Base-by-base conservation (phyloP, 768 basidiomycete species). In the Lentinula lateritia region DNA sequence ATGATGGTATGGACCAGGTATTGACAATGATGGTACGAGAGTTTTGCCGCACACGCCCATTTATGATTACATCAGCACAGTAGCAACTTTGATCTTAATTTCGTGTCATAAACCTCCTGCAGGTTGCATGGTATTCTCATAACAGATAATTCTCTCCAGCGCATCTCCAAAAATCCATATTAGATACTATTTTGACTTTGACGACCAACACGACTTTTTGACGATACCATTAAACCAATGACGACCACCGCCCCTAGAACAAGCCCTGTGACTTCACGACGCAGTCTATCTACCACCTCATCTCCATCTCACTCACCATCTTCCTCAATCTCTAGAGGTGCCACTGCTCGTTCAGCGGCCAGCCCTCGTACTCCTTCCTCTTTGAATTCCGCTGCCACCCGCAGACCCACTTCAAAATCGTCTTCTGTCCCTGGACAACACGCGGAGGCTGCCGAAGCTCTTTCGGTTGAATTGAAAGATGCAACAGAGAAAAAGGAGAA, bases 401-500 rank as follows among this genome's bases (percentile, higher is more conserved):
- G 88, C 48, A 81, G 86, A 34, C 72, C 80, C 32, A 16, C 80
- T 83, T 23, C 52, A 80, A 87, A 83, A 71, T 69, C 76, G 35
- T 67, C 82, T 8, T 72, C 83, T 16, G 66, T 74, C 23, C 66
- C 77, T 10, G 69, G 70, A 28, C 63, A 69, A 36, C 74, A 76
- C 66, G 76, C 75, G 58, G 87, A 88, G 58, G 75, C 79, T 8
- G 75, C 78, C 52, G 87, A 89, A 58, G 72, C 78, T 32, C 77
- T 91, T 38, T 75, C 82, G 10, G 81, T 81, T 38, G 84, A 85
- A 35, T 78, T 92, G 63, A 89, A 86, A 72, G 80, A 85, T 54
- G 92, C 93, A 72, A 89, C 87, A 13, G 90, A 92, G 65, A 81
- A 87, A 67, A 93, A 90, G 73, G 92, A 93, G 71, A 84, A 88